phyloP scores from a whole-genome alignment of 1,284 basidiomycete species.

The Tylopilus orsonianus region DNA sequence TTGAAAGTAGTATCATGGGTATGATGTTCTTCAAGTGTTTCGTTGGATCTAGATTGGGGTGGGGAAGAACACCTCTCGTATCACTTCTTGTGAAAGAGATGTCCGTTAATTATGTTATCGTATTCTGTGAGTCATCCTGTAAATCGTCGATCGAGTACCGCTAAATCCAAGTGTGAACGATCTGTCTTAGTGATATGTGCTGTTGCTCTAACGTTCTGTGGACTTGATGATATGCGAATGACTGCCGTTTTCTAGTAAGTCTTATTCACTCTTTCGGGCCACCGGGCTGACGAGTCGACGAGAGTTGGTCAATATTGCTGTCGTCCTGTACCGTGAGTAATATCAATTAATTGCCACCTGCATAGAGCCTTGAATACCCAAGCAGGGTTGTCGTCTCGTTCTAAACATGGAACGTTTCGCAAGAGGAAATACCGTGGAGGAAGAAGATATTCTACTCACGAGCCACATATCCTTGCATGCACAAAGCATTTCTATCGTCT shows the following conservation, averaged over 20 bases:
- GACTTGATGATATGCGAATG: constrained; percentile 6
- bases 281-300: constrained; percentile 8
- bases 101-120: constrained; percentile 6
- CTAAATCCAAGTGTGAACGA: neutral
- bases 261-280: neutral
- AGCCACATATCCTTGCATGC: constrained; percentile 15
- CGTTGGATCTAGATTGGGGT: constrained; percentile 1
- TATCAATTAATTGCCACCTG: neutral
- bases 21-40: constrained; percentile 13
- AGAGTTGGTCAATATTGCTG: constrained; percentile 18
- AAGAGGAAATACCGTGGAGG: neutral
- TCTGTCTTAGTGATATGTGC: constrained; percentile 7
- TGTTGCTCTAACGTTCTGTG: constrained; percentile 1
- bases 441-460: constrained; percentile 17
- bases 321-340: constrained; percentile 16
- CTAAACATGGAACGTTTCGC: constrained; percentile 22
- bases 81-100: constrained; percentile 24
- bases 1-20: constrained; percentile 15
- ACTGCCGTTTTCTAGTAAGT: constrained; percentile 12
- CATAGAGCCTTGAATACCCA: neutral
- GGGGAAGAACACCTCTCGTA: constrained; percentile 17
- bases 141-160: neutral
- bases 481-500: too few relatives aligned
- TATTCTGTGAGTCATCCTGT: constrained; percentile 18
- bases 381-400: constrained; percentile 20